Base-by-base conservation (phyloP, 805 yeast species). In the Yarrowia sp. region DNA sequence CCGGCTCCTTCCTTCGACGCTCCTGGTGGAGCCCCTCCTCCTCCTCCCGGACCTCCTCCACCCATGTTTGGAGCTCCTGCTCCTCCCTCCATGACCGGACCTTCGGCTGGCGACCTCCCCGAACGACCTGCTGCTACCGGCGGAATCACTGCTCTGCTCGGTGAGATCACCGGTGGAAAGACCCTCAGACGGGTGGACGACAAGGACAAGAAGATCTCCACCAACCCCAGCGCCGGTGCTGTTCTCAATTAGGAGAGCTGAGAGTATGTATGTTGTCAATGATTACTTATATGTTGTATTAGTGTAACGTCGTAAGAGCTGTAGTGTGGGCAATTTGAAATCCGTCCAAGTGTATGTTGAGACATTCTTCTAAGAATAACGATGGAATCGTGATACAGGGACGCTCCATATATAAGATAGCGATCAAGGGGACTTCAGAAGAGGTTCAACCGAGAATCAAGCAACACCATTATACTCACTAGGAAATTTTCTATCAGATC, bases 1-100 rank as follows among this genome's bases (percentile, higher is more conserved):
- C 81, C 85, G 2, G 83, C 86, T n/a, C 81, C 84, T 14, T 43
- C 73, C 81, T 17, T 82, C 82, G 43, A 17, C 19, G 39, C 55
- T 9, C 53, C 53, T n/a, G 53, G 53, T 17, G 8, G 76, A 77
- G 74, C 79, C 9, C 76, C 82, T 8, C 79, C 81, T 7, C 74
- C 79, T 39, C 74, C 78, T n/a, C 72, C 76, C 12, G 74, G 75
- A 19, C 79, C 81, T 9, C 74, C 79, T 38, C 74, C 78, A 9
- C 72, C 76, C 8, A 74, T 80, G 38, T 75, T 78, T 36, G 75
- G 77, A 10, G 74, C 80, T 9, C 78, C 82, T 12, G 73, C 75
- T 14, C 72, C 75, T 14, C 69, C 76, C 7, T 71, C 80, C 10
- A 73, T 79, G 30, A 55, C 63, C 2, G 64, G 71, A 76, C 12